A percentile compares a stretch with the other conserved stretches of the same genome.
phyloP scores from a whole-genome alignment of 306 rosid species.

The Vigna reflexopilosa region DNA sequence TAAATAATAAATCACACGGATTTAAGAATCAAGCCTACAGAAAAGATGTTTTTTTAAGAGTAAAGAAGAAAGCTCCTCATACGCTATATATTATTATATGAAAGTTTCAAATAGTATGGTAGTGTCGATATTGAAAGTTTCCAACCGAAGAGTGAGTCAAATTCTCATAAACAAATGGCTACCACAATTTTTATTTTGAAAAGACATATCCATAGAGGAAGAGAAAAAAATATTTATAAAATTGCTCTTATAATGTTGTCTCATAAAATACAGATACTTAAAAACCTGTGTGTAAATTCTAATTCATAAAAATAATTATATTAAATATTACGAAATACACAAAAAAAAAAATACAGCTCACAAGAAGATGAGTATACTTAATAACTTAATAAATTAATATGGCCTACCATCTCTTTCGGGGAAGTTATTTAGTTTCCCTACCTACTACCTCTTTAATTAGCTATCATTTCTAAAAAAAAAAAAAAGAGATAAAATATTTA shows the following conservation, averaged over 20 bases:
- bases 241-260: too few relatives aligned
- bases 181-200: background rate
- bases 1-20: background rate
- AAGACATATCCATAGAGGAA: too few relatives aligned
- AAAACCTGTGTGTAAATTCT: too few relatives aligned
- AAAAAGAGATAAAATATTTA: background rate
- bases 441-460: slow-evolving; percentile 5
- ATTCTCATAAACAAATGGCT: background rate
- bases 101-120: background rate
- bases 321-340: background rate
- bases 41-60: background rate
- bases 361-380: background rate
- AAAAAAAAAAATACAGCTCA: background rate
- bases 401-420: background rate
- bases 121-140: background rate
- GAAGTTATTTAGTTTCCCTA: background rate
- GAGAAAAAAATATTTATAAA: too few relatives aligned
- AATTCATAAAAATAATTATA: background rate
- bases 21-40: background rate
- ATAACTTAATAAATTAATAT: background rate
- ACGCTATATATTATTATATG: background rate
- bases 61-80: background rate
- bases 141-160: background rate
- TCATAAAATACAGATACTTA: too few relatives aligned
- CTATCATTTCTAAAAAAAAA: background rate